Percentiles rank a stretch among this genome's conserved stretches.
These are phyloP conservation scores for Trypanosoma theileri DNA, from an alignment of 208 protist species.

Conservation along the genomic window DNA sequence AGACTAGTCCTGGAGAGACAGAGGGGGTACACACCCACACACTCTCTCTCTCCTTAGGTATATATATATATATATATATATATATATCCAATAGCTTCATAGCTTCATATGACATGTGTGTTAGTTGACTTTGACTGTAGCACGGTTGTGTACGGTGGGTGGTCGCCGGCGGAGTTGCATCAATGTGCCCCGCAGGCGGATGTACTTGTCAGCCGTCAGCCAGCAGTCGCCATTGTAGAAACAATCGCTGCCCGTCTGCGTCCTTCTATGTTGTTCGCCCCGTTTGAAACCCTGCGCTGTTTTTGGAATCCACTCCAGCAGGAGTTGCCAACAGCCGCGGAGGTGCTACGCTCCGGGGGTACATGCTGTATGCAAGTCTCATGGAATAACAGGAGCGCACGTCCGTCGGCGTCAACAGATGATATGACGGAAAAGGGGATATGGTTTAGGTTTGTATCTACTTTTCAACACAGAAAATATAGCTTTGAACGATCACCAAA, in stretches of 20 bases:
- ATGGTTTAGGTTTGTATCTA: slow-evolving; percentile 23
- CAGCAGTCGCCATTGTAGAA: background rate
- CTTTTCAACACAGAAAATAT: slow-evolving; percentile 31
- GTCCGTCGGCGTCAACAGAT: background rate
- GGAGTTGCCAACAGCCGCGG: background rate
- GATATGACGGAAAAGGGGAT: background rate
- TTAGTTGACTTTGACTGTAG: slow-evolving; percentile 9
- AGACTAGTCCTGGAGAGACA: background rate
- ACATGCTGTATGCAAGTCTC: slow-evolving; percentile 16
- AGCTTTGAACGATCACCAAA: slow-evolving; percentile 25
- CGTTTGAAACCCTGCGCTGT: slow-evolving; percentile 24
- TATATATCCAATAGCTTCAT: background rate
- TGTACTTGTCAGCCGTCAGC: slow-evolving; percentile 11
- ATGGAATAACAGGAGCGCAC: background rate
- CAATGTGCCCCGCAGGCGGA: slow-evolving; percentile 9
- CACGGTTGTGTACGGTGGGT: slow-evolving; percentile 30
- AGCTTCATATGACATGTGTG: slow-evolving; percentile 20
- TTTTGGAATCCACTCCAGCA: slow-evolving; percentile 18
- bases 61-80: slow-evolving; percentile 23
- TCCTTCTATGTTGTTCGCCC: slow-evolving; percentile 12
- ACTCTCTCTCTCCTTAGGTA: background rate
- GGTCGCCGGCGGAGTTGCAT: slow-evolving; percentile 23
- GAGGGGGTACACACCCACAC: background rate
- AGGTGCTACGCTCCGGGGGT: slow-evolving; percentile 9
- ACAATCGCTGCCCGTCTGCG: slow-evolving; percentile 5